These are phyloP conservation scores for Globisporangium canariense DNA, from an alignment of 352 stramenopile species.

Conservation along the genomic window DNA sequence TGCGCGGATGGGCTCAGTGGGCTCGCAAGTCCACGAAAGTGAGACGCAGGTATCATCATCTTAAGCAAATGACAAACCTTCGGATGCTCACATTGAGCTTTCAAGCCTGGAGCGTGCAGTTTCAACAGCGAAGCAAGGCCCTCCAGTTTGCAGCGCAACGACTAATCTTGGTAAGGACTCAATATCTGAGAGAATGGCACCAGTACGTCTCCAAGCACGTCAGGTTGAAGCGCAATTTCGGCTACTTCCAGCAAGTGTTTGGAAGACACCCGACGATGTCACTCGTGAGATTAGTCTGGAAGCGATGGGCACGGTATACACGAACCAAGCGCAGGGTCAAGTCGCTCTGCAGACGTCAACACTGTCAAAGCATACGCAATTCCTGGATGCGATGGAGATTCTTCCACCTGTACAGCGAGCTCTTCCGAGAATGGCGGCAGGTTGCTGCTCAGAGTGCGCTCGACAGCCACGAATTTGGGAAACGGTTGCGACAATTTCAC, in stretches of 20 bases:
- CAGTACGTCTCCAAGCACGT: constrained; percentile 8
- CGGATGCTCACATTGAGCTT: not conserved
- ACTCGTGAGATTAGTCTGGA: constrained; percentile 23
- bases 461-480: constrained; percentile 24
- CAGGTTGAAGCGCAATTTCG: constrained; percentile 29
- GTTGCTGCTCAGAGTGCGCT: constrained; percentile 10
- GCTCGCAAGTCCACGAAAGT: not conserved
- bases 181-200: constrained; percentile 20
- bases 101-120: not conserved
- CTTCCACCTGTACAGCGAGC: constrained; percentile 22
- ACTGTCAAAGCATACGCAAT: not conserved
- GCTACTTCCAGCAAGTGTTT: constrained; percentile 35
- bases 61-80: not conserved
- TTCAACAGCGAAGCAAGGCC: constrained; percentile 1
- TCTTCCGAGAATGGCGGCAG: constrained; percentile 24
- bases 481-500: constrained; percentile 31
- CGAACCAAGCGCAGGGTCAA: not conserved
- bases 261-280: constrained; percentile 31
- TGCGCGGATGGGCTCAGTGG: constrained; percentile 21
- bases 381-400: constrained; percentile 27
- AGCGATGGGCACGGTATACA: constrained; percentile 25
- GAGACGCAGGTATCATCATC: not conserved
- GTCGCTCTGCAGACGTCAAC: constrained; percentile 8
- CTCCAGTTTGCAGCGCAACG: not conserved
- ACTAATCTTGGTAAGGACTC: not conserved